These are phyloP conservation scores for Limtongia smithiae DNA, from an alignment of 805 yeast genomes.

Conservation along the genomic window DNA sequence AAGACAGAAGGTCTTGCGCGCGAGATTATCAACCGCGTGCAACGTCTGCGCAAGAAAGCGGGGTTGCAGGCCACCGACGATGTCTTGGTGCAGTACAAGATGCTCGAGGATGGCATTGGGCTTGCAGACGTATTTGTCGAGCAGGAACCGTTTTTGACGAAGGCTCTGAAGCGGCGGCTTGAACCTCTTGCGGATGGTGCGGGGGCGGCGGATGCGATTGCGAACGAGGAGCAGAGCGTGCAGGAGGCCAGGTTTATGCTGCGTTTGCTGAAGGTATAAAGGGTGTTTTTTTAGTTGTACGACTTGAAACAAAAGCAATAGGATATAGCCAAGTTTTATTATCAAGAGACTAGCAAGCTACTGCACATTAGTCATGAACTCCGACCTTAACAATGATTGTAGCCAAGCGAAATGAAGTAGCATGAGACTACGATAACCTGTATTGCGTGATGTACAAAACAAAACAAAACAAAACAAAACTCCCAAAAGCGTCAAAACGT, in stretches of 20 bases:
- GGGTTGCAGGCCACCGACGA: conserved; percentile 95
- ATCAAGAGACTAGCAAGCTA: no score
- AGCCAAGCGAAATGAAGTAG: no score
- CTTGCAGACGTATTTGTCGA: conserved; percentile 57
- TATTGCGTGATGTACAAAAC: no score
- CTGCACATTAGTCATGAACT: no score
- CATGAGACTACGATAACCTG: no score
- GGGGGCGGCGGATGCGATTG: conserved; percentile 54
- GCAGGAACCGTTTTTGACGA: conserved; percentile 66
- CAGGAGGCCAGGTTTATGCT: conserved; percentile 31
- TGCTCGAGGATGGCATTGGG: conserved; percentile 56
- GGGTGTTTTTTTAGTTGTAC: no score
- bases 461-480: no score
- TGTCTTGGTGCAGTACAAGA: conserved; percentile 75
- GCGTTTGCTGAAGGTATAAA: conserved; percentile 28
- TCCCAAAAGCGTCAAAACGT: no score
- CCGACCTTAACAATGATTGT: no score
- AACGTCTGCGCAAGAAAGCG: conserved; percentile 93
- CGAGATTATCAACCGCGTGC: conserved; percentile 94
- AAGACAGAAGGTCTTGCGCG: conserved; percentile 94
- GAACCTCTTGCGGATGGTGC: conserved; percentile 45
- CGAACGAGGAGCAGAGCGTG: conserved; percentile 79
- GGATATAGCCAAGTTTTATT: no score
- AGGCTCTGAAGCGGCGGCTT: conserved; percentile 69
- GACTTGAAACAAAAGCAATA: no score